Conservation (phyloP, 306 rosid species). For the Rosa persica region DNA sequence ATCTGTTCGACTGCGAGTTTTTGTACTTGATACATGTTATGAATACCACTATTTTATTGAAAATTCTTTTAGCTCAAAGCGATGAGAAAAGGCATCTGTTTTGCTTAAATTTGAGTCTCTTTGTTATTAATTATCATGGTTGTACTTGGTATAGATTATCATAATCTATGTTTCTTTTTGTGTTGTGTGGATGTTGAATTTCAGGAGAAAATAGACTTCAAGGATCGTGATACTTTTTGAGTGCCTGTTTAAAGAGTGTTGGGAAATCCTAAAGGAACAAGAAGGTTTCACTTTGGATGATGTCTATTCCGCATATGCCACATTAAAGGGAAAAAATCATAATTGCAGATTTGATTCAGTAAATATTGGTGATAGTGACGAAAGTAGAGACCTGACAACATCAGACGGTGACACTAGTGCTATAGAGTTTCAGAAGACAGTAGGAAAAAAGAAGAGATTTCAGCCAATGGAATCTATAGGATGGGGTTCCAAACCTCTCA, state of each 20-base stretch:
- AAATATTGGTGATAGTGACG: constrained; percentile 11
- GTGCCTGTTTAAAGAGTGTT: constrained; percentile 72
- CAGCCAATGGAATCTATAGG: constrained; percentile 30
- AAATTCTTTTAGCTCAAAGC: neutral
- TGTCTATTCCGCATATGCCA: constrained; percentile 22
- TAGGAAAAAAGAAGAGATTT: constrained; percentile 26
- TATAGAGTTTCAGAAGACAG: constrained; percentile 6
- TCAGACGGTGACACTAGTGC: constrained; percentile 17
- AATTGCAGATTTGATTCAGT: neutral
- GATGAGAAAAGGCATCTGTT: neutral
- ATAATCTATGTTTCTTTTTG: neutral
- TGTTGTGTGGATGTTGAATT: constrained; percentile 21
- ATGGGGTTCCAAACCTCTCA: constrained; percentile 71
- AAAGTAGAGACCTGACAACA: constrained; percentile 22
- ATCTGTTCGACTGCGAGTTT: neutral
- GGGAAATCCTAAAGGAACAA: constrained; percentile 57
- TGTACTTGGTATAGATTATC: neutral
- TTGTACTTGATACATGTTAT: neutral
- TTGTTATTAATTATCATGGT: constrained; percentile 7
- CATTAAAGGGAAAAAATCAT: constrained; percentile 14
- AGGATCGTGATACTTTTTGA: constrained; percentile 59
- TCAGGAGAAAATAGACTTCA: constrained; percentile 52
- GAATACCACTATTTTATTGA: neutral
- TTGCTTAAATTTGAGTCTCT: neutral
- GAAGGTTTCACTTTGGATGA: constrained; percentile 50